Evolutionary conservation across 2,329 filamentous ascomycete species (phyloP).

Genomic region (Aspergillus brasiliensis): DNA sequence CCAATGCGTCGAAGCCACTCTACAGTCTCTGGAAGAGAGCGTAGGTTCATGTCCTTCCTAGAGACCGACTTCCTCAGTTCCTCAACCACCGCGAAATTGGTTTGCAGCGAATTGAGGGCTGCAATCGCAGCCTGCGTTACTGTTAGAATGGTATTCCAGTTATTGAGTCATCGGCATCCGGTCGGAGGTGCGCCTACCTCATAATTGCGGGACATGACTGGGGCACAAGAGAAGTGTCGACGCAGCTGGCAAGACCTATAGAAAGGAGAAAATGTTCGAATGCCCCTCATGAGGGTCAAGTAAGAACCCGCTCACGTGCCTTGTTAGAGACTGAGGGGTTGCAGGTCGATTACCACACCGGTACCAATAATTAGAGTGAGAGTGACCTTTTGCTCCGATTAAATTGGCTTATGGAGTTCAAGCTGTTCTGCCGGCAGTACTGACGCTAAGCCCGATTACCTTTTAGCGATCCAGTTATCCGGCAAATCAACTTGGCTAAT

Average conservation of each 20-base stretch:
- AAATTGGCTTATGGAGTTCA: not conserved
- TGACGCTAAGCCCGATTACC: not conserved
- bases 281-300: slow-evolving; percentile 32
- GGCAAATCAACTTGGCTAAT: not conserved
- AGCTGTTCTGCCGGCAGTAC: not conserved
- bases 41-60: slow-evolving; percentile 70
- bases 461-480: not conserved
- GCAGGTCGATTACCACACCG: not conserved
- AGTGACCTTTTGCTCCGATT: not conserved
- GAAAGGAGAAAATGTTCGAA: slow-evolving; percentile 23
- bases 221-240: slow-evolving; percentile 32
- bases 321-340: slow-evolving; percentile 9
- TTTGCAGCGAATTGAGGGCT: slow-evolving; percentile 74
- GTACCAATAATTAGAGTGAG: not conserved
- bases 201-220: slow-evolving; percentile 43
- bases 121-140: slow-evolving; percentile 65
- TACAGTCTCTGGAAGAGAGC: slow-evolving; percentile 78
- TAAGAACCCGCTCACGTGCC: slow-evolving; percentile 14
- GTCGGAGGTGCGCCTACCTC: slow-evolving; percentile 31
- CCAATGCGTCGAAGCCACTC: slow-evolving; percentile 76
- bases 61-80: slow-evolving; percentile 67
- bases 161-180: not conserved
- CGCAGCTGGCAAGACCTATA: slow-evolving; percentile 25
- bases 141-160: slow-evolving; percentile 16
- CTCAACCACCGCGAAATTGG: slow-evolving; percentile 77